Evolutionary conservation across 2,329 filamentous ascomycete genomes (phyloP), one percentile per base, ranked within the genome.

Genomic region (Xylaria sp.): DNA sequence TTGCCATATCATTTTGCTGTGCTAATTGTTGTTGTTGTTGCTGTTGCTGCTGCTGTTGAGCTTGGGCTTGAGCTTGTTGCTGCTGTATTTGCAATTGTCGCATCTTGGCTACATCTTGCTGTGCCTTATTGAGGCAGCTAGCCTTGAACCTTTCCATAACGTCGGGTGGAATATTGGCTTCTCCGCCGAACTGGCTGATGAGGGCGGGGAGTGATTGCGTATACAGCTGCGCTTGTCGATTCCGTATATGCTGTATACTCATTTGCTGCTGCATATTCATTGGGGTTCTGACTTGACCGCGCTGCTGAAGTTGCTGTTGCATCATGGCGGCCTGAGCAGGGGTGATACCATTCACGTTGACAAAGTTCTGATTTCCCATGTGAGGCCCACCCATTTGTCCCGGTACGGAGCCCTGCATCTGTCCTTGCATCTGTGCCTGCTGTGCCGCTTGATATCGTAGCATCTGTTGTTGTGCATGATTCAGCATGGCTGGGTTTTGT

Each of bases 1-100:
- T 87, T 7, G 86, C 84, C 81, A 88, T 84, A 39, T 80, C 79
- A 60, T 79, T 79, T 72, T 83, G 80, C 71, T 83, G 81, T 59
- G 77, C 75, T 55, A 82, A 77, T 54, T 82, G 79, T 60, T 80
- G 80, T 41, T 74, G 80, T 57, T 82, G 80, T 55, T 82, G 82
- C 4, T 55, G 57, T 12, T 68, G 68, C 13, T 64, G 68, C 2
- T 67, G 68, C 12, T 70, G 68, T 1, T 62, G 62, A 25, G 66
- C 62, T 10, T 69, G 67, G 3, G 66, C 62, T 12, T 67, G 65
- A 10, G 41, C 41, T 10, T 67, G 65, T 41, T 66, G 62, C 48
- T 65, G 63, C 18, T 60, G 64, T 18, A 28, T 41, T 15, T 66
- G 57, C 33, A 59, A n/a, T 0, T 59, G 64, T 75, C 71, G 74